Evolutionary conservation across 805 yeast species (phyloP).

Genomic region (Starmera caribaea): DNA sequence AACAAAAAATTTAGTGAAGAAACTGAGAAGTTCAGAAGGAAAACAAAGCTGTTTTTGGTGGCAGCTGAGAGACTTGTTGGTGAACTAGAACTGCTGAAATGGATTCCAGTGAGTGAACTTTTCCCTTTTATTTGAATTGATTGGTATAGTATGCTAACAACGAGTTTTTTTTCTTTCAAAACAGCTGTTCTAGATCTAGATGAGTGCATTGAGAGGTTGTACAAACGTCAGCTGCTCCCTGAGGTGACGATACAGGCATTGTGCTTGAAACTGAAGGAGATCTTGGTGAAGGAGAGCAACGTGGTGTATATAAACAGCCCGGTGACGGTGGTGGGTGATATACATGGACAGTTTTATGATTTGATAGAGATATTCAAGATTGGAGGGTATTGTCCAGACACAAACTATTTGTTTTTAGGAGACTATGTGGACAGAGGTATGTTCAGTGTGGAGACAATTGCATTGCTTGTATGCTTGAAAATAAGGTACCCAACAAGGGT

Average conservation of each 20-base stretch:
- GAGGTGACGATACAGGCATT: constrained; percentile 61
- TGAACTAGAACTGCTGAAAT: too few species aligned
- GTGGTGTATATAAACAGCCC: constrained; percentile 81
- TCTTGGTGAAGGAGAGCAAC: constrained; percentile 71
- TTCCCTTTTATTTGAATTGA: too few species aligned
- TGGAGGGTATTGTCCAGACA: constrained; percentile 89
- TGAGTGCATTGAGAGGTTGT: constrained; percentile 57
- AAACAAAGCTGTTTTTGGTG: too few species aligned
- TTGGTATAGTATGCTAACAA: background rate
- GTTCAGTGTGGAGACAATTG: constrained; percentile 88
- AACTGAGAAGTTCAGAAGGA: too few species aligned
- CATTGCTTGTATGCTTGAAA: constrained; percentile 71
- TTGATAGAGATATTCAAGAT: constrained; percentile 84
- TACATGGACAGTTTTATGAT: constrained; percentile 96
- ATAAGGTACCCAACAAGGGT: constrained; percentile 83
- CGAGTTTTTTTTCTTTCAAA: background rate
- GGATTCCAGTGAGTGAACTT: too few species aligned
- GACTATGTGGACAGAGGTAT: constrained; percentile 96
- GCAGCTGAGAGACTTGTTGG: too few species aligned
- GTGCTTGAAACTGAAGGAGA: constrained; percentile 76
- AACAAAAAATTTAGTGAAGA: too few species aligned
- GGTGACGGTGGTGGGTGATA: constrained; percentile 93
- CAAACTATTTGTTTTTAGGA: constrained; percentile 87
- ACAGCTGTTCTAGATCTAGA: constrained; percentile 40
- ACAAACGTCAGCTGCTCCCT: constrained; percentile 56